A percentile compares a stretch with the other conserved stretches of the same genome.
phyloP scores from a whole-genome alignment of 305 asterid genomes.

The Fraxinus xanthoxyloides region DNA sequence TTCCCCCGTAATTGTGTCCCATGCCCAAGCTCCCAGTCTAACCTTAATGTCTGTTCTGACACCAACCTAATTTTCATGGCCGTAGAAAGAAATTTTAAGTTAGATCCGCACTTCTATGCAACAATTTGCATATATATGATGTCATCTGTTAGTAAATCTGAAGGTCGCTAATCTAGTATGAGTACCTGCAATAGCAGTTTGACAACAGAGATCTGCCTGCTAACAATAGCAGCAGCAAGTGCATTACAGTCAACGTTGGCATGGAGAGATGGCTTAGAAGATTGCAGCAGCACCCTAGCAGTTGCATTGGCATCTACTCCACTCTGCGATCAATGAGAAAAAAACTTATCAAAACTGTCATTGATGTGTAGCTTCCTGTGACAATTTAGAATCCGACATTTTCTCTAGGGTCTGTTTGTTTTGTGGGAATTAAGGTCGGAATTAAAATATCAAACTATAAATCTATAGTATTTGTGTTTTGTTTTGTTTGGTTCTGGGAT shows the following conservation, averaged over 20 bases:
- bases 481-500: background rate
- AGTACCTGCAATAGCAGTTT: constrained; percentile 55
- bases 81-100: background rate
- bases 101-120: background rate
- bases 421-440: background rate
- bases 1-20: constrained; percentile 68
- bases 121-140: background rate
- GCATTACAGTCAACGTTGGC: constrained; percentile 68
- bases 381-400: background rate
- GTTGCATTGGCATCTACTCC: constrained; percentile 65
- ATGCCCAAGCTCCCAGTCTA: constrained; percentile 79
- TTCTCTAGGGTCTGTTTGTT: background rate
- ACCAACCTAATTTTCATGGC: constrained; percentile 41
- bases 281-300: constrained; percentile 66
- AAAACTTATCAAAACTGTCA: background rate
- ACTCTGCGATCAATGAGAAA: constrained; percentile 35
- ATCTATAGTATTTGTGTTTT: background rate
- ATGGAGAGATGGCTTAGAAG: constrained; percentile 70
- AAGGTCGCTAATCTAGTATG: background rate
- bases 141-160: background rate
- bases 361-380: background rate
- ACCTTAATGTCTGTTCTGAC: constrained; percentile 58
- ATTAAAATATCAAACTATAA: background rate
- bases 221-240: constrained; percentile 64
- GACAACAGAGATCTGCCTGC: constrained; percentile 56